These are phyloP conservation scores for Nannizzia gypsea DNA, from an alignment of 2,329 filamentous ascomycete species.

Conservation along the genomic window DNA sequence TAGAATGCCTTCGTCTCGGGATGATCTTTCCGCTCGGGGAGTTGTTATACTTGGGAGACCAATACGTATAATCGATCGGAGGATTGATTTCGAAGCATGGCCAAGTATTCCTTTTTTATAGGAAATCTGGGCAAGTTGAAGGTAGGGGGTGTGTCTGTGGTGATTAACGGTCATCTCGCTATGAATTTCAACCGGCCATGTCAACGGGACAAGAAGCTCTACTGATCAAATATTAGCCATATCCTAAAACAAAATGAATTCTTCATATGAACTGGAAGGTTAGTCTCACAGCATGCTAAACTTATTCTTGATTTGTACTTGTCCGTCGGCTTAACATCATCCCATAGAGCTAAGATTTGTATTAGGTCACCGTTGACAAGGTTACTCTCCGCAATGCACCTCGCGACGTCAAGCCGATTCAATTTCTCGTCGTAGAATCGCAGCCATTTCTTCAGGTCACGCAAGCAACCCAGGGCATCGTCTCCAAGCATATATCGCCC, in stretches of 20 bases:
- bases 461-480: conserved; percentile 80
- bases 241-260: background rate
- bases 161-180: conserved; percentile 85
- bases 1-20: conserved; percentile 82
- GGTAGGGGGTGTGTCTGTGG: conserved; percentile 77
- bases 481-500: conserved; percentile 82
- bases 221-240: conserved; percentile 33
- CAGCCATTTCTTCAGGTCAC: conserved; percentile 91
- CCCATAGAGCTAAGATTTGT: conserved; percentile 76
- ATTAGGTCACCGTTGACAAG: conserved; percentile 81
- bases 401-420: conserved; percentile 86
- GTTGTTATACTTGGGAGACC: conserved; percentile 78
- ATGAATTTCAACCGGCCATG: conserved; percentile 79
- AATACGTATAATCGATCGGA: conserved; percentile 68
- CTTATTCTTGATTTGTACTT: conserved; percentile 67
- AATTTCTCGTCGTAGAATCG: conserved; percentile 87
- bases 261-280: background rate
- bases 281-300: conserved; percentile 55
- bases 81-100: conserved; percentile 61
- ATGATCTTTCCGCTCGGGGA: conserved; percentile 59
- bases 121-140: conserved; percentile 73
- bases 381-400: conserved; percentile 84
- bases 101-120: conserved; percentile 88
- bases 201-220: conserved; percentile 82
- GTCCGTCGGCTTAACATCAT: conserved; percentile 58